A percentile compares a stretch with the other conserved stretches of the same genome.
Conservation (phyloP, 192 early-diverging fungal species). For the Diversispora epigaea region DNA sequence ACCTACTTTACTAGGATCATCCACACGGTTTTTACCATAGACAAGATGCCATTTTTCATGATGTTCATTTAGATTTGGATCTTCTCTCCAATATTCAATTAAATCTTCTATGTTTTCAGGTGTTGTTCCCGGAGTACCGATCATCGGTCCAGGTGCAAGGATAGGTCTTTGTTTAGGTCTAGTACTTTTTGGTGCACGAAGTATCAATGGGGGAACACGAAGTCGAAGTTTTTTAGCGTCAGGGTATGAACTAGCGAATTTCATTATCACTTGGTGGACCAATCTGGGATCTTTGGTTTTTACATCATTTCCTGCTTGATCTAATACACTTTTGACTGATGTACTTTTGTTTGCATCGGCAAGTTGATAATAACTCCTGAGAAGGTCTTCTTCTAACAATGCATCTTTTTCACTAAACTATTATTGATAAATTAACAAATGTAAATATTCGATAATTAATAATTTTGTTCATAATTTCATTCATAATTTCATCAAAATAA, state of each 20-base stretch:
- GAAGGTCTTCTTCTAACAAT: no score
- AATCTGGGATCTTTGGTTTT: background rate
- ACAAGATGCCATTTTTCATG: constrained; percentile 4
- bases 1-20: background rate
- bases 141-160: background rate
- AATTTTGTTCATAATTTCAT: background rate
- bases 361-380: no score
- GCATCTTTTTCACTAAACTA: no score
- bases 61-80: constrained; percentile 8
- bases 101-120: background rate
- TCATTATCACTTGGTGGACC: background rate
- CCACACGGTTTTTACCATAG: background rate
- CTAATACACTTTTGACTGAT: background rate
- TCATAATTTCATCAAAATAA: no score
- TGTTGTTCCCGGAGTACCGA: background rate
- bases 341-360: no score
- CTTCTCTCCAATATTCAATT: background rate
- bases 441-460: no score
- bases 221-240: background rate
- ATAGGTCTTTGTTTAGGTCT: background rate
- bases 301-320: background rate
- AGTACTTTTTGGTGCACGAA: background rate
- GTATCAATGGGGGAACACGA: background rate
- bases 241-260: background rate
- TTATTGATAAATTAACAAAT: no score